Evolutionary conservation across 2,329 filamentous ascomycete species (phyloP).

Genomic region (Talaromyces sp.): DNA sequence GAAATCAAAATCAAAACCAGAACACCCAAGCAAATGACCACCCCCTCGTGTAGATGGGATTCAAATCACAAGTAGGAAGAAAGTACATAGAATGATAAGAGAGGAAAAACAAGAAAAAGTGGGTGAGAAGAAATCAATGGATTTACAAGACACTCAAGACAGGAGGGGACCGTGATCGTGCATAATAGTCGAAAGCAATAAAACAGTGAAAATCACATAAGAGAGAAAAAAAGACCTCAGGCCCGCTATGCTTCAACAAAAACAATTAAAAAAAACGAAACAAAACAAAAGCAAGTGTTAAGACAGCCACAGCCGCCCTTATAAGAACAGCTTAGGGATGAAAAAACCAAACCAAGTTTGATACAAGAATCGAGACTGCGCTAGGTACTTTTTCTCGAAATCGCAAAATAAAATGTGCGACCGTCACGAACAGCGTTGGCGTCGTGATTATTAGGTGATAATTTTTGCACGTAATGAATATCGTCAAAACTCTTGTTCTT

Average conservation of each 20-base stretch:
- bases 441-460: constrained; percentile 3
- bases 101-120: not conserved
- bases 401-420: constrained; percentile 6
- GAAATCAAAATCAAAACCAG: not conserved
- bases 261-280: constrained; percentile 17
- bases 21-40: not conserved
- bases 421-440: not conserved
- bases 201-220: constrained; percentile 14
- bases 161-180: not conserved
- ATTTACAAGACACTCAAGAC: not conserved
- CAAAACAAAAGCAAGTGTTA: constrained; percentile 16
- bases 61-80: not conserved
- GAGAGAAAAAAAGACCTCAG: constrained; percentile 20
- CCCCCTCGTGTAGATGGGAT: not conserved
- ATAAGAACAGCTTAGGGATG: constrained; percentile 5
- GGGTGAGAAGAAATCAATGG: constrained; percentile 1
- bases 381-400: not conserved
- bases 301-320: not conserved
- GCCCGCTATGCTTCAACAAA: constrained; percentile 34
- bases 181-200: not conserved
- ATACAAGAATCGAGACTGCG: constrained; percentile 8
- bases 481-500: constrained; percentile 7
- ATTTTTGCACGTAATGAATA: not conserved
- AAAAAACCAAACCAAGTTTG: constrained; percentile 3
- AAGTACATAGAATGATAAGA: not conserved